A percentile compares a stretch with the other conserved stretches of the same genome.
phyloP scores from a whole-genome alignment of 1,139 yeast genomes.

The Pneumocystis carinii region DNA sequence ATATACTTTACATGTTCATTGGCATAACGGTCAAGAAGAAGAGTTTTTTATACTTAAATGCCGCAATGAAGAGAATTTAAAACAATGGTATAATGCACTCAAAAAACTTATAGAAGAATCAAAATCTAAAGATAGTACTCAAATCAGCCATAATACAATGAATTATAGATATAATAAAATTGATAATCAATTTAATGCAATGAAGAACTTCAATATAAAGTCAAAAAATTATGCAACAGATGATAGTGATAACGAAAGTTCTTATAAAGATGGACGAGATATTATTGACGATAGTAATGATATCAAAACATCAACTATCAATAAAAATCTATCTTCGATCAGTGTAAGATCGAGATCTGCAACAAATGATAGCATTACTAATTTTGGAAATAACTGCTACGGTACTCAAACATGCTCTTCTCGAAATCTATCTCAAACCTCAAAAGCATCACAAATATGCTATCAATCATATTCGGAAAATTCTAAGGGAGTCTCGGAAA shows the following conservation, averaged over 20 bases:
- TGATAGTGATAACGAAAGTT: slow-evolving; percentile 7
- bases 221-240: slow-evolving; percentile 1
- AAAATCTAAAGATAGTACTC: not conserved
- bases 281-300: slow-evolving; percentile 5
- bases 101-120: slow-evolving; percentile 11
- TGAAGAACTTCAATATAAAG: slow-evolving; percentile 3
- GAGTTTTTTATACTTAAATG: slow-evolving; percentile 16
- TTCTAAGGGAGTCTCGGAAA: not conserved
- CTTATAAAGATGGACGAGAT: slow-evolving; percentile 5
- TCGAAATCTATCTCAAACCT: not conserved
- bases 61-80: slow-evolving; percentile 17
- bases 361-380: slow-evolving; percentile 5
- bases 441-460: not conserved
- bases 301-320: slow-evolving; percentile 6
- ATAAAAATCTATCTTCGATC: slow-evolving; percentile 5
- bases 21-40: slow-evolving; percentile 15
- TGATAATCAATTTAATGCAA: slow-evolving; percentile 6
- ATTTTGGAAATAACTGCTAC: slow-evolving; percentile 1
- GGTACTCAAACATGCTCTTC: not conserved
- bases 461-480: not conserved
- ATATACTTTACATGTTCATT: slow-evolving; percentile 15
- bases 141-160: slow-evolving; percentile 1
- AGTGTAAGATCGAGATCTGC: slow-evolving; percentile 9
- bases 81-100: slow-evolving; percentile 17
- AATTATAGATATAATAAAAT: not conserved